phyloP scores from a whole-genome alignment of 1,284 basidiomycete species.

The Apiotrichum mycotoxinovorans region DNA sequence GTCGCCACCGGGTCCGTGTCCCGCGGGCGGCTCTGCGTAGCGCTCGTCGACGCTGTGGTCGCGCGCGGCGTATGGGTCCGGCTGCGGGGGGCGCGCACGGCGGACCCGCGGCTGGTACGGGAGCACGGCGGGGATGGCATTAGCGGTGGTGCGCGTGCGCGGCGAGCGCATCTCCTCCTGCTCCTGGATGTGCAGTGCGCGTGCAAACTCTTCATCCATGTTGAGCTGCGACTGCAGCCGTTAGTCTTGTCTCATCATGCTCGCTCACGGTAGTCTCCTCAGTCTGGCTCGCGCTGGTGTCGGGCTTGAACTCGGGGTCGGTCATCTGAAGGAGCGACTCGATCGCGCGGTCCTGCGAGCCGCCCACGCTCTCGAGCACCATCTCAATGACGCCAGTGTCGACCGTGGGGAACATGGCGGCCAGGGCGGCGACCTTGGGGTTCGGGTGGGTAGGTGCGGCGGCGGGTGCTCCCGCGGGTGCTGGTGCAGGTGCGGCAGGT shows the following conservation, averaged over 20 bases:
- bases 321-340: constrained; percentile 48
- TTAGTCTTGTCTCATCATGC: not conserved
- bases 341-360: constrained; percentile 44
- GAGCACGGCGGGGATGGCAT: constrained; percentile 21
- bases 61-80: constrained; percentile 9
- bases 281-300: constrained; percentile 16
- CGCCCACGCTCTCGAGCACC: constrained; percentile 43
- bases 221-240: constrained; percentile 39
- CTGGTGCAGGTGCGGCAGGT: not conserved
- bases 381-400: constrained; percentile 44
- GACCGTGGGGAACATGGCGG: constrained; percentile 44
- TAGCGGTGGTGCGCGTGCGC: not conserved
- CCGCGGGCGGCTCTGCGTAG: constrained; percentile 7
- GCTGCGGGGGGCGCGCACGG: constrained; percentile 17
- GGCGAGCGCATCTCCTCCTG: constrained; percentile 26
- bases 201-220: constrained; percentile 47
- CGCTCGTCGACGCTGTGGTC: constrained; percentile 8
- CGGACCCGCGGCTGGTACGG: constrained; percentile 48
- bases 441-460: constrained; percentile 14
- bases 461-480: no score
- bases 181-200: constrained; percentile 44
- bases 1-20: constrained; percentile 3
- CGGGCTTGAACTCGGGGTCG: constrained; percentile 47
- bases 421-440: constrained; percentile 39
- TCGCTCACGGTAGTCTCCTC: constrained; percentile 2